These are phyloP conservation scores for Fraxinus cuspidata DNA, from an alignment of 257 asterid genomes.

Conservation along the genomic window DNA sequence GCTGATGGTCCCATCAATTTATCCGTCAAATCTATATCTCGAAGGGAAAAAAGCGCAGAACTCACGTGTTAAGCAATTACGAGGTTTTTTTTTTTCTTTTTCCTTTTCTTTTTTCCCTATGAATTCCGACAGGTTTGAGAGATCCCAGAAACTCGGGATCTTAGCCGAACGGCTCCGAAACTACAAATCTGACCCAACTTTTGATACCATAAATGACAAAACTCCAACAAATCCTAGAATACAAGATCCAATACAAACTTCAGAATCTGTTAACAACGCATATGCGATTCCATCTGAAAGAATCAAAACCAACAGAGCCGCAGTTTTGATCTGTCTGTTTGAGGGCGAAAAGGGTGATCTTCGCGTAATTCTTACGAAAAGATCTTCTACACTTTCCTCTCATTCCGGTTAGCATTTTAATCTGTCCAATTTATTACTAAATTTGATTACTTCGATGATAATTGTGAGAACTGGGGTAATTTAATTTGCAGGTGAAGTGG, in stretches of 20 bases:
- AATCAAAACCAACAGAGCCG: slow-evolving; percentile 43
- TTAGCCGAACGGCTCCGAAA: slow-evolving; percentile 49
- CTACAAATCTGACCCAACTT: slow-evolving; percentile 25
- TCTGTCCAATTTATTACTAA: background rate
- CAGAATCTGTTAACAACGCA: slow-evolving; percentile 6
- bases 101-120: slow-evolving; percentile 25
- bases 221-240: slow-evolving; percentile 4
- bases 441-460: background rate
- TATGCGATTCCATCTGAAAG: slow-evolving; percentile 13
- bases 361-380: slow-evolving; percentile 75
- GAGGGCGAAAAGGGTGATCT: slow-evolving; percentile 55
- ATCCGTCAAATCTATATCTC: background rate
- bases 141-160: slow-evolving; percentile 43
- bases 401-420: slow-evolving; percentile 53
- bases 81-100: background rate
- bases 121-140: slow-evolving; percentile 29
- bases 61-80: background rate
- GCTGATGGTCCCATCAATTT: too few relatives aligned
- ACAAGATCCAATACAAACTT: slow-evolving; percentile 3
- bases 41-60: background rate
- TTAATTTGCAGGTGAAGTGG: slow-evolving; percentile 70
- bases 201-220: background rate
- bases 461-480: background rate
- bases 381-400: slow-evolving; percentile 67
- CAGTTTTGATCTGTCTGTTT: slow-evolving; percentile 74